phyloP scores from a whole-genome alignment of 2,329 filamentous ascomycete genomes.

The Metarhizium album region DNA sequence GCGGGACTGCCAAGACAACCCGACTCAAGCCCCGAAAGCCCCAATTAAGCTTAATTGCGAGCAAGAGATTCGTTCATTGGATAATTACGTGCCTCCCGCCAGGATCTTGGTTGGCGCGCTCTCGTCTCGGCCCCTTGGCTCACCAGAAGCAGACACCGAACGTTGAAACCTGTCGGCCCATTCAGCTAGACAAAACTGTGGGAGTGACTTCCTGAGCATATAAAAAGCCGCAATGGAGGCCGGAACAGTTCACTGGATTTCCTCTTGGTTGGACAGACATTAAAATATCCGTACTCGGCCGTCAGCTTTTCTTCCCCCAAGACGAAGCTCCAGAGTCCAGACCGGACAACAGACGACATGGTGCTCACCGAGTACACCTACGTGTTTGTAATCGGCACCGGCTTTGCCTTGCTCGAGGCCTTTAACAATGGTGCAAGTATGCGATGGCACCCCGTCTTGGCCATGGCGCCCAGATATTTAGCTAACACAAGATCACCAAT shows the following conservation, averaged over 20 bases:
- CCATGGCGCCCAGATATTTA: slow-evolving; percentile 3
- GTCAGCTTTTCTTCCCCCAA: too few species aligned
- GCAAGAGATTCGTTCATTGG: background rate
- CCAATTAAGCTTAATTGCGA: background rate
- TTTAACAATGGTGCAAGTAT: slow-evolving; percentile 71
- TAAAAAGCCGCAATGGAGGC: background rate
- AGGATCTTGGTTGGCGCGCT: background rate
- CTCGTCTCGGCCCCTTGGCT: background rate
- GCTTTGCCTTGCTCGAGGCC: slow-evolving; percentile 66
- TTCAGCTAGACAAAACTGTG: background rate
- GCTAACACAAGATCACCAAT: background rate
- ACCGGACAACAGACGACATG: slow-evolving; percentile 31
- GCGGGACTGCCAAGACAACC: background rate
- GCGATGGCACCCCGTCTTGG: slow-evolving; percentile 20
- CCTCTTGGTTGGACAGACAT: background rate
- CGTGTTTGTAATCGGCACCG: slow-evolving; percentile 63
- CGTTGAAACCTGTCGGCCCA: background rate
- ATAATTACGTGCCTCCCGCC: background rate
- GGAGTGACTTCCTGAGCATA: background rate
- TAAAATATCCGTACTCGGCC: too few species aligned
- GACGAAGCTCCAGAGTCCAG: background rate
- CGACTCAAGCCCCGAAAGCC: background rate
- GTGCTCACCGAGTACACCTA: slow-evolving; percentile 54
- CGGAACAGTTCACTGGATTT: background rate
- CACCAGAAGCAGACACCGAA: background rate